Evolutionary conservation across 116 monocot genomes (phyloP), one percentile per base, ranked within the genome.

Genomic region (Iris pallida): DNA sequence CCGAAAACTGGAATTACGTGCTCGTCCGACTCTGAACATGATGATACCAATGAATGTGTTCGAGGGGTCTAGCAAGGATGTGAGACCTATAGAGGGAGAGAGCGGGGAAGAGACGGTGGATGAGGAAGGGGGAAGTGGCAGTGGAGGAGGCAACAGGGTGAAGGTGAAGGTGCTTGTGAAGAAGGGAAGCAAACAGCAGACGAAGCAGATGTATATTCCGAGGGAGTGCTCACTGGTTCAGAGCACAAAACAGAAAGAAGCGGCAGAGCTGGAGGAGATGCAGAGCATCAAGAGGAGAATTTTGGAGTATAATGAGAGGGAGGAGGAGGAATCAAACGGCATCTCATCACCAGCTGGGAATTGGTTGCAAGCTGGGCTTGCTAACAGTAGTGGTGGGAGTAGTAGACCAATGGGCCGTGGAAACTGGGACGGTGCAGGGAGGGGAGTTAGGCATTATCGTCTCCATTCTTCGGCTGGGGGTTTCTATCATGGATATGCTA

Each of bases 281-380:
- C 85, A 82, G 74, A 85, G 63, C 57, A 89, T 97, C 16, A 97
- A 97, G 73, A 75, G 80, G 81, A 82, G 79, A 76, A 97, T 97
- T 16, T 63, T 97, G 59, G 97, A 92, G 80, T 97, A 97, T 66
- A 97, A 97, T 62, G 97, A 97, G 64, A 81, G 97, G 53, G 97
- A 97, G 69, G 97, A 96, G 53, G 96, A 97, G 58, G 96, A 96
- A 57, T 74, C 73, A 1, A 92, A 74, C 76, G 92, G 89, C 9
- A 52, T 79, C 42, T 75, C 79, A 60, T 75, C 78, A 15, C 79
- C 78, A 20, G 48, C 83, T 6, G 71, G 60, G 7, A 85, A 71
- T 41, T 92, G 92, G 96, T 59, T 82, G 57, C 84, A 66, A 60
- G 14, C 48, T 42, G 60, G 67, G 18, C 68, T 41, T 15, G 82